Conservation (phyloP, 2,329 filamentous ascomycete species). For the Colletotrichum sp. region DNA sequence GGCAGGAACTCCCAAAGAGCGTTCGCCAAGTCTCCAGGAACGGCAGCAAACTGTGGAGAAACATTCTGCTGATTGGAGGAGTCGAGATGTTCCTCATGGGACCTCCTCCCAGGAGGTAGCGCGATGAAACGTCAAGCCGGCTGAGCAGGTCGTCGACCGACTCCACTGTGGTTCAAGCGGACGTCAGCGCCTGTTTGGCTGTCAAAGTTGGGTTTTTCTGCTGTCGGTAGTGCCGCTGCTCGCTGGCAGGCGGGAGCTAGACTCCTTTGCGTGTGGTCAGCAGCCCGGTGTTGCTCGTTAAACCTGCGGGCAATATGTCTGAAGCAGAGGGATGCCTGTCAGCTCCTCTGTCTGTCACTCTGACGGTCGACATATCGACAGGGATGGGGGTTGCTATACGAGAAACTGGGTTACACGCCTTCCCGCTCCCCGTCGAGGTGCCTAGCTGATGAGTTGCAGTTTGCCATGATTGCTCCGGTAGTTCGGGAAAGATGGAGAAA, state of each 20-base stretch:
- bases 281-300: not conserved
- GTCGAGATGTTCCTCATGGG: not conserved
- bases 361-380: not conserved
- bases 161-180: not conserved
- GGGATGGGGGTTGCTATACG: not conserved
- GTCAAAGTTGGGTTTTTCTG: not conserved
- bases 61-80: conserved; percentile 7
- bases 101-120: not conserved
- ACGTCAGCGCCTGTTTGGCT: not conserved
- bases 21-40: not conserved
- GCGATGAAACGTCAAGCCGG: conserved; percentile 16
- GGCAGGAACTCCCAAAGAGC: not conserved
- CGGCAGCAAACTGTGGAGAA: not conserved
- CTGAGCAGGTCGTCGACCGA: not conserved
- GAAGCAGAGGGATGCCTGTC: conserved; percentile 1
- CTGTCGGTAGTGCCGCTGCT: not conserved
- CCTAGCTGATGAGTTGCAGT: not conserved
- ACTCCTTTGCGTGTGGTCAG: not conserved
- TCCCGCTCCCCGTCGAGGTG: not conserved
- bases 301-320: not conserved
- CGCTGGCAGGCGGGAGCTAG: not conserved
- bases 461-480: not conserved
- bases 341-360: not conserved
- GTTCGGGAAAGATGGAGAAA: not conserved
- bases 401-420: not conserved